Percentiles rank a stretch among this genome's conserved stretches.
phyloP scores from a whole-genome alignment of 495 filamentous ascomycete genomes.

The Bacidia gigantensis region DNA sequence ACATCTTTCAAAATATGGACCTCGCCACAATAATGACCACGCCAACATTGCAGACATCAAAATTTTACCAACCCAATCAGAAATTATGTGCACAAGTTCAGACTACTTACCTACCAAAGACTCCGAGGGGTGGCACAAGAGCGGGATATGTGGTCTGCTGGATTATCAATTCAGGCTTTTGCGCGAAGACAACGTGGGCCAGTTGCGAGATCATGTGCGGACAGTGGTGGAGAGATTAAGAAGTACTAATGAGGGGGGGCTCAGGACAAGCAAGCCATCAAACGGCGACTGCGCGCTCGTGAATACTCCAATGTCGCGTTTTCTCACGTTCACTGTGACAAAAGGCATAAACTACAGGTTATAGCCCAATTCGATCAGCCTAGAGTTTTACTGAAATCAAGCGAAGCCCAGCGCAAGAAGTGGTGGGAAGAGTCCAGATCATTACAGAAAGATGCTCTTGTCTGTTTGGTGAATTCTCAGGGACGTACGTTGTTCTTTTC shows the following conservation, averaged over 20 bases:
- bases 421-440: constrained; percentile 49
- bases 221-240: constrained; percentile 23
- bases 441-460: constrained; percentile 39
- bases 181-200: constrained; percentile 50
- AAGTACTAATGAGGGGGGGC: background rate
- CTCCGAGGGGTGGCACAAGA: constrained; percentile 36
- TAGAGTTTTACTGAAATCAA: constrained; percentile 18
- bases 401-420: constrained; percentile 15
- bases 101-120: constrained; percentile 49
- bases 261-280: constrained; percentile 6
- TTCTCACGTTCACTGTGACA: constrained; percentile 19
- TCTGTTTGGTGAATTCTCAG: constrained; percentile 38
- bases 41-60: constrained; percentile 41
- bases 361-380: constrained; percentile 40
- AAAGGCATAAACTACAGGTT: constrained; percentile 37
- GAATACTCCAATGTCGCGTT: constrained; percentile 17
- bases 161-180: constrained; percentile 59
- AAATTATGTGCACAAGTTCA: constrained; percentile 37
- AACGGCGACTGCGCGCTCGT: constrained; percentile 18
- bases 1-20: constrained; percentile 12
- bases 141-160: constrained; percentile 44
- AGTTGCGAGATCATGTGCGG: constrained; percentile 43
- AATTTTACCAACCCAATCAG: constrained; percentile 49
- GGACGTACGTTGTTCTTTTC: constrained; percentile 39
- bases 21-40: constrained; percentile 54